Percentiles rank a stretch among this genome's conserved stretches.
Evolutionary conservation across 2,329 filamentous ascomycete genomes (phyloP).

Genomic region (Myriosclerotinia curreyana): DNA sequence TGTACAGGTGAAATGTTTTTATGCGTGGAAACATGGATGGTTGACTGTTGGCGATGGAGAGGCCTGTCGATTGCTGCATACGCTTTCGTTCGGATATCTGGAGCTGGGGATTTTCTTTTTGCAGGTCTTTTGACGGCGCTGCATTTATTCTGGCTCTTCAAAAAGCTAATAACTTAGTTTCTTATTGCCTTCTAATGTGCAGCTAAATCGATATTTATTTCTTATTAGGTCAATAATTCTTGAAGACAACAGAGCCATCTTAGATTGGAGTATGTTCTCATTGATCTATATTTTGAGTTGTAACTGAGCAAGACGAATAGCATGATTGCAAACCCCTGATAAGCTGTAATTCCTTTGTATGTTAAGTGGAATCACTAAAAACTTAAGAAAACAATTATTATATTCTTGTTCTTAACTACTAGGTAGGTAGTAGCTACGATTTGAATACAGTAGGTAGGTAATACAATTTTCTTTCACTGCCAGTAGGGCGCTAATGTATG

Average conservation of each 20-base stretch:
- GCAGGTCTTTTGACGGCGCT: constrained; percentile 39
- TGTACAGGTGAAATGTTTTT: constrained; percentile 23
- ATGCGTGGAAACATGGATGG: constrained; percentile 25
- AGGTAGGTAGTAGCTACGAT: too few relatives aligned
- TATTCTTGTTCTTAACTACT: too few relatives aligned
- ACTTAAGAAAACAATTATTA: not conserved
- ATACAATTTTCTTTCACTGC: not conserved
- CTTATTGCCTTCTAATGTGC: constrained; percentile 41
- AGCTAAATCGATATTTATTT: constrained; percentile 36
- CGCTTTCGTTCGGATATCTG: constrained; percentile 31
- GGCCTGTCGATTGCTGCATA: constrained; percentile 28
- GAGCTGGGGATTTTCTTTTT: constrained; percentile 36
- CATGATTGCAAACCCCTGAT: not conserved
- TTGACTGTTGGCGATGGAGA: constrained; percentile 25
- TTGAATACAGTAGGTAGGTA: too few relatives aligned
- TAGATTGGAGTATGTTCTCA: not conserved
- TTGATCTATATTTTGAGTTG: not conserved
- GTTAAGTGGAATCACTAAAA: not conserved
- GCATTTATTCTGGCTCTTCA: constrained; percentile 37
- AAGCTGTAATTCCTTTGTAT: not conserved
- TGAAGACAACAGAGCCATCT: constrained; percentile 8
- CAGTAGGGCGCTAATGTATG: constrained; percentile 8
- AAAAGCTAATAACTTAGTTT: constrained; percentile 39
- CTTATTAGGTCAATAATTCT: constrained; percentile 23
- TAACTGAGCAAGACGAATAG: not conserved